A percentile compares a stretch with the other conserved stretches of the same genome.
Evolutionary conservation across 176 grass and related monocot genomes (phyloP).

Genomic region (Zea luxurians): DNA sequence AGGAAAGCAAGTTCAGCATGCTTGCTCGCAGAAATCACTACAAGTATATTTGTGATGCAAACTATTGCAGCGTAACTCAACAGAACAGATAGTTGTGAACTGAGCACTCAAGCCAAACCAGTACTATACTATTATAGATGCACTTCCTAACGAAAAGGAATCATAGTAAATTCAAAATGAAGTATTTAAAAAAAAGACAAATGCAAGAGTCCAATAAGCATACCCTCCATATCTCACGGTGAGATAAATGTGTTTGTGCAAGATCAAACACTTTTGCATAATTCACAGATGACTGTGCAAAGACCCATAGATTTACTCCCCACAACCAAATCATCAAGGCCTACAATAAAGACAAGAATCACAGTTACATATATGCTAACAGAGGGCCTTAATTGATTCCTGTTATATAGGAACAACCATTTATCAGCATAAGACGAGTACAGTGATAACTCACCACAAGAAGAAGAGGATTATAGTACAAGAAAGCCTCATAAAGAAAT

Average conservation of each 20-base stretch:
- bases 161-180: conserved; percentile 8
- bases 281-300: conserved; percentile 78
- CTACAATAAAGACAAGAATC: conserved; percentile 48
- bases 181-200: neutral
- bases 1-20: conserved; percentile 6
- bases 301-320: conserved; percentile 97
- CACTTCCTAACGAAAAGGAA: neutral
- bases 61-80: neutral
- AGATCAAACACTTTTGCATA: conserved; percentile 95
- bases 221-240: conserved; percentile 98
- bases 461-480: conserved; percentile 97
- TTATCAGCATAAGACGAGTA: neutral
- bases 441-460: conserved; percentile 63
- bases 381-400: neutral
- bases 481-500: conserved; percentile 94
- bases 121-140: neutral
- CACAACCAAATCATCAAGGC: conserved; percentile 98
- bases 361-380: neutral
- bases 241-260: conserved; percentile 75
- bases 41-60: neutral
- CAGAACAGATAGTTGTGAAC: neutral
- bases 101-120: neutral
- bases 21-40: neutral
- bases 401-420: conserved; percentile 14
- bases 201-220: conserved; percentile 18